Conservation (phyloP, 2,329 filamentous ascomycete genomes). For the Botrytis paeoniae region DNA sequence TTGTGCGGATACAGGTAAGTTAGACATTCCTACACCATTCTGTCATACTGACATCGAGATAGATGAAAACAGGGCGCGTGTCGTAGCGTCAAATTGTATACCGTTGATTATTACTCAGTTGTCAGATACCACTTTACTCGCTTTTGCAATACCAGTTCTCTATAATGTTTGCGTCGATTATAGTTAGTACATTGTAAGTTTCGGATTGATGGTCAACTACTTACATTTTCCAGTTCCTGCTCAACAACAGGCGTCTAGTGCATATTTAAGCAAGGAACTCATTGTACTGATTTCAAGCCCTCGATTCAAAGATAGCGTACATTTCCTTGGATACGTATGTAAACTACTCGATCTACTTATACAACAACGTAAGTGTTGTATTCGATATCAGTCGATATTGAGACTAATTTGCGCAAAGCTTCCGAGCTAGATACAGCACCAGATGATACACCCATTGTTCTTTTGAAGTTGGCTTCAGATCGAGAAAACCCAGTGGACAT, state of each 20-base stretch:
- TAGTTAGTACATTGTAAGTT: slow-evolving; percentile 43
- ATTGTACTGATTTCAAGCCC: slow-evolving; percentile 49
- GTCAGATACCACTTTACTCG: slow-evolving; percentile 44
- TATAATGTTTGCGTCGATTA: slow-evolving; percentile 64
- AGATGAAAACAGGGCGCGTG: slow-evolving; percentile 58
- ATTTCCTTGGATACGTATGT: slow-evolving; percentile 52
- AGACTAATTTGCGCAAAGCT: slow-evolving; percentile 25
- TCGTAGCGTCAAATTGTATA: slow-evolving; percentile 51
- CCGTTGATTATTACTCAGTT: slow-evolving; percentile 49
- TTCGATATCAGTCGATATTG: not conserved
- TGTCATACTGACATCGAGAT: slow-evolving; percentile 11
- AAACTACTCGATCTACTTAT: slow-evolving; percentile 55
- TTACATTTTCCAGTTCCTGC: slow-evolving; percentile 44
- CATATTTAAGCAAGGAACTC: slow-evolving; percentile 49
- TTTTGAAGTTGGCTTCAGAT: slow-evolving; percentile 50
- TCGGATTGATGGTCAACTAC: slow-evolving; percentile 23
- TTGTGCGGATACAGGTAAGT: slow-evolving; percentile 56
- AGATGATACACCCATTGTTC: slow-evolving; percentile 48
- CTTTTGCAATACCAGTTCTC: slow-evolving; percentile 57
- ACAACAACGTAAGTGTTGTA: slow-evolving; percentile 44
- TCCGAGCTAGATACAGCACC: slow-evolving; percentile 33
- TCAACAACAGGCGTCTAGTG: slow-evolving; percentile 53
- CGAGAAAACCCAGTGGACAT: slow-evolving; percentile 45
- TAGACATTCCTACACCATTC: not conserved
- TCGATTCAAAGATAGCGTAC: slow-evolving; percentile 42